These are phyloP conservation scores for Cryptococcus floricola DNA, from an alignment of 1,284 basidiomycete species.

Conservation along the genomic window DNA sequence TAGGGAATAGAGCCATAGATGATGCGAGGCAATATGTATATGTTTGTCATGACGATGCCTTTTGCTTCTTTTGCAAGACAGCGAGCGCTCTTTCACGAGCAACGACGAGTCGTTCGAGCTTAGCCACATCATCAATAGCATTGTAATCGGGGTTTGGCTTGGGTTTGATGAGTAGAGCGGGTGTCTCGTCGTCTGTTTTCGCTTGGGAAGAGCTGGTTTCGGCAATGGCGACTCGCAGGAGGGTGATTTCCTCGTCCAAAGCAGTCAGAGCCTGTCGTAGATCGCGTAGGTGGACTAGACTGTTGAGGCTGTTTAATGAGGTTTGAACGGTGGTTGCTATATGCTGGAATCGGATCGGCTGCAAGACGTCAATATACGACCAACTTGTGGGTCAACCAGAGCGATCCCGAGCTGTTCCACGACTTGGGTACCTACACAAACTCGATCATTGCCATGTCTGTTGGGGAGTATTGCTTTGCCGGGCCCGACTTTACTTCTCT, in stretches of 20 bases:
- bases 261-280: too few relatives aligned
- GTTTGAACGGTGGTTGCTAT: slow-evolving; percentile 40
- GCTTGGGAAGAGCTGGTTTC: neutral
- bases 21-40: neutral
- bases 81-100: slow-evolving; percentile 37
- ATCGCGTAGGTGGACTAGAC: slow-evolving; percentile 28
- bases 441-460: slow-evolving; percentile 18
- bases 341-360: slow-evolving; percentile 46
- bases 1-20: neutral
- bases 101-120: slow-evolving; percentile 36
- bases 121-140: slow-evolving; percentile 29
- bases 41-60: neutral
- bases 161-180: slow-evolving; percentile 10
- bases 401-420: slow-evolving; percentile 26
- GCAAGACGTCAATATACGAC: neutral
- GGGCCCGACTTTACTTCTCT: slow-evolving; percentile 31
- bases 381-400: slow-evolving; percentile 15
- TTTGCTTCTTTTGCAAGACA: slow-evolving; percentile 26
- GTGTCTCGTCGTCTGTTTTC: neutral
- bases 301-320: slow-evolving; percentile 27
- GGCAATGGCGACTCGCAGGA: slow-evolving; percentile 20
- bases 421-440: slow-evolving; percentile 26
- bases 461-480: slow-evolving; percentile 30
- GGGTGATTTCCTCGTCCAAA: slow-evolving; percentile 38
- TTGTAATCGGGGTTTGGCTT: slow-evolving; percentile 19